Evolutionary conservation across 805 yeast genomes (phyloP), one percentile per base, ranked within the genome.

Genomic region (Ascoidea asiatica): DNA sequence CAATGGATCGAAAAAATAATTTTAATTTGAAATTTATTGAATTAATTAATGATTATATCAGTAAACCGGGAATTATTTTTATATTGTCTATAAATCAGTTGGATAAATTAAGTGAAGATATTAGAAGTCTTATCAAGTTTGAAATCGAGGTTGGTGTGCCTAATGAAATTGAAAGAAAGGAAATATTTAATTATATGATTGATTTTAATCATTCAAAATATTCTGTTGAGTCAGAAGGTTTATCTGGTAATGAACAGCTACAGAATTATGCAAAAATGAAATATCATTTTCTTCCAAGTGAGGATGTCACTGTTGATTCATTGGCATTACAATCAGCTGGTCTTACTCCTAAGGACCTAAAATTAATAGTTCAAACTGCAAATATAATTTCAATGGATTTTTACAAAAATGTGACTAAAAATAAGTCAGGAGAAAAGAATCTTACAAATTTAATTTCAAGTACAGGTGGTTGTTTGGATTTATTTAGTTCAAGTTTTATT

Each of bases 291-390:
- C 6, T 68, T 55, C 48, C 46, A 49, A 59, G 73, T 17, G 62
- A 64, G 13, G 80, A 81, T 52, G 74, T 88, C 4, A 70, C 77
- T 2, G 53, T 73, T 5, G 62, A 68, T 1, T 62, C 75, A 0
- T 63, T 92, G 23, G 82, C 97, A 0, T 62, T 83, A 42, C 95
- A 88, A 54, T 83, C 95, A 47, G 97, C 97, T 2, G 97, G 97
- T 19, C 67, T 90, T 44, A 83, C 92, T 0, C 95, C 97, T 1
- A 67, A 82, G 19, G 97, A 92, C 58, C 65, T 90, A 41, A 63
- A 64, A 3, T 76, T 90, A 0, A 85, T 88, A 47, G 75, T 88
- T 4, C 69, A 73, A 18, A 73, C 71, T 43, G 81, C 95, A 1
- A 76, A 77, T 51, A 63, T 67, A 23, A 53, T 69, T 22, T 82